A percentile compares a stretch with the other conserved stretches of the same genome.
phyloP scores from a whole-genome alignment of 2,329 filamentous ascomycete species.

The Xylaria sp. region DNA sequence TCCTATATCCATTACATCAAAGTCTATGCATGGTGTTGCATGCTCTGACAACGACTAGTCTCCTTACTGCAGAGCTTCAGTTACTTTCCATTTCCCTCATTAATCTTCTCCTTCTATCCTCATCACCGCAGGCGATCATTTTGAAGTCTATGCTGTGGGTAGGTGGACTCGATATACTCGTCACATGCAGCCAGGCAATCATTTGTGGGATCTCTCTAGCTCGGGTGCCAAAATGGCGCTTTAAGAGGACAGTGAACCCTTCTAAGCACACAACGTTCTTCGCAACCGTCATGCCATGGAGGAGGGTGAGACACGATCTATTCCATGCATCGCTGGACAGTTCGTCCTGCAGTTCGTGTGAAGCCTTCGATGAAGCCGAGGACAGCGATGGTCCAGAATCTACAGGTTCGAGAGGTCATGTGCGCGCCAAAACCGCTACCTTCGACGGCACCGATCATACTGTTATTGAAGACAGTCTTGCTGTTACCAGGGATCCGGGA shows the following conservation, averaged over 20 bases:
- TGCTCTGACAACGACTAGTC: constrained; percentile 84
- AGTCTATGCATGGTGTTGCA: constrained; percentile 73
- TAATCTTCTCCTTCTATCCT: constrained; percentile 76
- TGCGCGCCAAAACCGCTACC: constrained; percentile 25
- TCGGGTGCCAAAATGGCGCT: constrained; percentile 88
- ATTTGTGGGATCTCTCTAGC: constrained; percentile 84
- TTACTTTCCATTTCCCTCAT: constrained; percentile 82
- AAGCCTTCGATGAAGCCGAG: constrained; percentile 35
- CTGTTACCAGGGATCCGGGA: background rate
- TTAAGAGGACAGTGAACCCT: constrained; percentile 58
- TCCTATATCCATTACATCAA: constrained; percentile 84
- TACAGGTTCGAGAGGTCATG: constrained; percentile 9
- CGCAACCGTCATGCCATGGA: constrained; percentile 49
- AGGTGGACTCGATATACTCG: constrained; percentile 75
- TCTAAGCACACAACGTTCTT: constrained; percentile 42
- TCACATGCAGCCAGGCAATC: constrained; percentile 74
- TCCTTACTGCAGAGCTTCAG: constrained; percentile 85
- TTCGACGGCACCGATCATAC: constrained; percentile 17
- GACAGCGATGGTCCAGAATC: constrained; percentile 29
- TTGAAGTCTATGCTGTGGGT: constrained; percentile 84
- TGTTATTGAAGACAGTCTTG: constrained; percentile 4
- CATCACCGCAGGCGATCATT: constrained; percentile 81
- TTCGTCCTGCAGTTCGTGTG: constrained; percentile 39
- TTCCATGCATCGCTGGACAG: constrained; percentile 37
- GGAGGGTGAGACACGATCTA: constrained; percentile 47